Base-by-base conservation (phyloP, 2,329 filamentous ascomycete genomes). In the Orbilia oligospora region DNA sequence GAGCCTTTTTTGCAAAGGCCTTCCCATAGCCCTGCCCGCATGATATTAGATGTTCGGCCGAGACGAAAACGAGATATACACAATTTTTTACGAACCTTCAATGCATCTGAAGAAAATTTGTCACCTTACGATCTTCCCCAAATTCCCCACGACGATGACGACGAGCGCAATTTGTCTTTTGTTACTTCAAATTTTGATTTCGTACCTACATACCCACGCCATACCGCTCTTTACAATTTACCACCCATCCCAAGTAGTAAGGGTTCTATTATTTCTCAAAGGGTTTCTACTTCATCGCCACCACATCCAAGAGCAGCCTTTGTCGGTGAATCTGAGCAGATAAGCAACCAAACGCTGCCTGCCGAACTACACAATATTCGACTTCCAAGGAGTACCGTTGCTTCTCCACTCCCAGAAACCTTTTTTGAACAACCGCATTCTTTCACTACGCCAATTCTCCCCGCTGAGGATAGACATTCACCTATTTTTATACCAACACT, bases 1-100 rank as follows among this genome's bases (percentile, higher is more conserved):
- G 68, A 72, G 38, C 75, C 68, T 64, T 78, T 78, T 46, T 68
- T 78, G 64, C 68, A 78, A 48, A 71, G 75, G 63, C 63, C 75
- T 51, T 78, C 75, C 68, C 75, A 78, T 78, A 78, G 75, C 36
- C 75, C 75, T 22, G 75, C 75, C 53, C 75, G 75, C 38, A 78
- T 78, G 75, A 78, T 78, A 64, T 41, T 78, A 78, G 68, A 78
- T 78, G 75, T 78, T 65, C 68, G 75, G 55, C 75, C 75, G 18
- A 78, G 64, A 65, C 68, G 75, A 20, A 78, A 72, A 65, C 75
- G 75, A 55, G 75, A 78, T 27, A 78, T 78, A 36, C 30, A 64
- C 36, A 72, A 78, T 33, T 78, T 78, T 36, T 46, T 78, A 56
- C 75, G 75, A 41, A 78, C 75, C n/a, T 78, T 78, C 22, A 78